Evolutionary conservation across 2,329 filamentous ascomycete species (phyloP).

Genomic region (Calonectria fujianensis): DNA sequence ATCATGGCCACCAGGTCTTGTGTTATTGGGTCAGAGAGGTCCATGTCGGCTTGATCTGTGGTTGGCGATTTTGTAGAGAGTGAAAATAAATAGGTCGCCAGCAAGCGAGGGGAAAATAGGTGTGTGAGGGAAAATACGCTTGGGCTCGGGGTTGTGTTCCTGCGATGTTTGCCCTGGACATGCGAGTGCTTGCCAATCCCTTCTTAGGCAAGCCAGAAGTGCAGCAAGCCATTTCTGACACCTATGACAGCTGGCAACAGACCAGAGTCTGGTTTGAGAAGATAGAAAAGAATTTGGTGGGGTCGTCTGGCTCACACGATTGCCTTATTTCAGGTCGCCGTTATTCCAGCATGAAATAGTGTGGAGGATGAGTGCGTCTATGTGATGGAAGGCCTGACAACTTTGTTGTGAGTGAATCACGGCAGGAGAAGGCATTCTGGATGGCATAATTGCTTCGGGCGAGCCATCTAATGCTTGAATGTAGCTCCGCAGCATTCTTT

Average conservation of each 20-base stretch:
- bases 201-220: neutral
- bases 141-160: no score
- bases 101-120: neutral
- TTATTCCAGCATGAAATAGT: no score
- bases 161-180: neutral
- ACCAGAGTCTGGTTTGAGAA: neutral
- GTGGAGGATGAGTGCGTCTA: no score
- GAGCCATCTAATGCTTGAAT: no score
- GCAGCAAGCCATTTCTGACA: neutral
- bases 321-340: neutral
- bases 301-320: neutral
- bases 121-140: no score
- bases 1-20: neutral
- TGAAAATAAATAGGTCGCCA: neutral
- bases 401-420: no score
- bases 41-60: neutral
- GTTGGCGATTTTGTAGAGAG: neutral
- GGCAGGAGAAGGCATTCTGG: no score
- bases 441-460: no score
- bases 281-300: neutral
- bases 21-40: neutral
- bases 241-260: neutral
- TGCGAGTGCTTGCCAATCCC: neutral
- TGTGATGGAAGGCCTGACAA: no score
- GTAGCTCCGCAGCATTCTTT: no score